A percentile compares a stretch with the other conserved stretches of the same genome.
Evolutionary conservation across 192 early-diverging fungal species (phyloP).

Genomic region (Podila minutissima): DNA sequence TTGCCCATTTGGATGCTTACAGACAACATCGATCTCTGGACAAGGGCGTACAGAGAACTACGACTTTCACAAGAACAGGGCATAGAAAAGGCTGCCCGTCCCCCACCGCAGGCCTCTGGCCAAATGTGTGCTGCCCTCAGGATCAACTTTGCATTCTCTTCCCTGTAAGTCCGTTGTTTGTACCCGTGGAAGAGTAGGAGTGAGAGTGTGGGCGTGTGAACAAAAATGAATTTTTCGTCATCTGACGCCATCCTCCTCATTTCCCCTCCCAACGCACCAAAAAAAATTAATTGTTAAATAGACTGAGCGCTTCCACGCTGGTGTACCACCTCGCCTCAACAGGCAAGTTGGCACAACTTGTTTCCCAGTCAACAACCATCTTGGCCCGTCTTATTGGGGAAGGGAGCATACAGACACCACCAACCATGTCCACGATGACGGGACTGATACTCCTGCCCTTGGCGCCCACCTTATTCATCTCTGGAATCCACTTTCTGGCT

Average conservation of each 20-base stretch:
- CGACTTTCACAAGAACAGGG: slow-evolving; percentile 13
- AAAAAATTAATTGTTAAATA: neutral
- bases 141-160: slow-evolving; percentile 1
- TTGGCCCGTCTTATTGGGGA: neutral
- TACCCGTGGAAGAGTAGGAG: neutral
- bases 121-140: slow-evolving; percentile 1
- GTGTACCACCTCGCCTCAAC: neutral
- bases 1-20: neutral
- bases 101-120: neutral
- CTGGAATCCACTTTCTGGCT: neutral
- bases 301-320: neutral
- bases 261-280: neutral
- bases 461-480: neutral
- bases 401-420: neutral
- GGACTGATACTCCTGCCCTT: neutral
- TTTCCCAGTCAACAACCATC: neutral
- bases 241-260: slow-evolving; percentile 3
- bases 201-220: neutral
- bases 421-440: neutral
- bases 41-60: slow-evolving; percentile 15
- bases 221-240: slow-evolving; percentile 6
- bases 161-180: neutral
- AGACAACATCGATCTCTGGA: slow-evolving; percentile 24
- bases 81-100: neutral
- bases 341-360: neutral